Conservation (phyloP, 1,139 yeast genomes). For the Taphrina pruni region DNA sequence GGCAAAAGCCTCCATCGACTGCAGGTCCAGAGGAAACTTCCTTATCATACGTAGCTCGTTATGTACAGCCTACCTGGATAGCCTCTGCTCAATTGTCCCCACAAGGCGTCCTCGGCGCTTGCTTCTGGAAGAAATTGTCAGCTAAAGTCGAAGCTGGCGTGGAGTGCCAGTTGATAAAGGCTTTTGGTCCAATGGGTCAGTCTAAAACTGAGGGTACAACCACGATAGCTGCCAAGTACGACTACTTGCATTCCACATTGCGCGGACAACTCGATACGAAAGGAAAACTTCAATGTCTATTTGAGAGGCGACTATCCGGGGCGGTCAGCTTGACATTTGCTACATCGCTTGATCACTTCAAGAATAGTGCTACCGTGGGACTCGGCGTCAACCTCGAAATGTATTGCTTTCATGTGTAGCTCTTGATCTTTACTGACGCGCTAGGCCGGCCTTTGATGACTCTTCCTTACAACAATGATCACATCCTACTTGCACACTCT, state of each 20-base stretch:
- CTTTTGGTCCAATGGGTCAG: constrained; percentile 71
- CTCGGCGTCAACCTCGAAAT: constrained; percentile 93
- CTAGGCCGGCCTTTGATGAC: constrained; percentile 33
- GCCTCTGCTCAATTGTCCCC: constrained; percentile 76
- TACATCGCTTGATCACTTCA: constrained; percentile 92
- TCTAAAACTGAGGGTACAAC: constrained; percentile 93
- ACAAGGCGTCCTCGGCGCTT: constrained; percentile 64
- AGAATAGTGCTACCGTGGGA: constrained; percentile 83
- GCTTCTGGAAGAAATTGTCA: constrained; percentile 92
- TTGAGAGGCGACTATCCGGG: constrained; percentile 93
- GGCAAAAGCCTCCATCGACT: constrained; percentile 72
- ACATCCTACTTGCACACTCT: neutral
- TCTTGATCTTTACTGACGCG: constrained; percentile 5
- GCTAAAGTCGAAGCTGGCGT: constrained; percentile 96
- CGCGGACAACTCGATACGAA: constrained; percentile 92
- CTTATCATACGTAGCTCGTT: constrained; percentile 88
- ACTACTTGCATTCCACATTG: constrained; percentile 93
- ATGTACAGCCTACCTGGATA: constrained; percentile 85
- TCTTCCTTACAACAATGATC: constrained; percentile 4
- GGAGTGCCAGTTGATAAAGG: constrained; percentile 84
- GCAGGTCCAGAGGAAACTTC: constrained; percentile 89
- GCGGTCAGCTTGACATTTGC: constrained; percentile 86
- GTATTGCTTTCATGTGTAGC: constrained; percentile 64
- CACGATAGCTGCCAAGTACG: constrained; percentile 95
- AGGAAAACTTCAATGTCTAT: constrained; percentile 88